A percentile compares a stretch with the other conserved stretches of the same genome.
These are phyloP conservation scores for Plectosphaerella cucumerina DNA, from an alignment of 2,329 filamentous ascomycete species.

Conservation along the genomic window DNA sequence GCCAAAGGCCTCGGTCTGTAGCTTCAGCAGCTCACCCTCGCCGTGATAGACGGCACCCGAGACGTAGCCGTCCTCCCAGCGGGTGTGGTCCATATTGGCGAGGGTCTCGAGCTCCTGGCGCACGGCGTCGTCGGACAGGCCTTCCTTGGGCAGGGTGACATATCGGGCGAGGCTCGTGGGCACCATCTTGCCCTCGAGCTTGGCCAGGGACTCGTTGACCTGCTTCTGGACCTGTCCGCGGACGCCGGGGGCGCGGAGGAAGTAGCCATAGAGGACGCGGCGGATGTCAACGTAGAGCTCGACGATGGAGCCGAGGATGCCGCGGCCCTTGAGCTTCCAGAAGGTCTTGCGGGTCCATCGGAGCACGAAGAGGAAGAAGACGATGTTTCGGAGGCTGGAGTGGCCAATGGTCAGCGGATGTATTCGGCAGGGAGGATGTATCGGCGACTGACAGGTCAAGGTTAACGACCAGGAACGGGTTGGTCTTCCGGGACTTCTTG, in stretches of 20 bases:
- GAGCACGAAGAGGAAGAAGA: slow-evolving; percentile 85
- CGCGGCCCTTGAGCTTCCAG: slow-evolving; percentile 85
- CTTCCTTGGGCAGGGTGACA: slow-evolving; percentile 74
- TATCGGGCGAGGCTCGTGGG: slow-evolving; percentile 69
- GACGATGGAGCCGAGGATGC: slow-evolving; percentile 71
- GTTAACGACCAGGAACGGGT: slow-evolving; percentile 58
- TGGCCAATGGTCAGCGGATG: not conserved
- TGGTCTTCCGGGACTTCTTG: slow-evolving; percentile 51
- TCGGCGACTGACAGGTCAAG: slow-evolving; percentile 59
- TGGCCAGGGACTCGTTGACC: slow-evolving; percentile 72
- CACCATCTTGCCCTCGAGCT: slow-evolving; percentile 80
- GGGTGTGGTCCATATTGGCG: slow-evolving; percentile 83
- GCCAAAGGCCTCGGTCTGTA: slow-evolving; percentile 91
- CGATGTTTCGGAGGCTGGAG: slow-evolving; percentile 71
- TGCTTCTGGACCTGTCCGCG: slow-evolving; percentile 81
- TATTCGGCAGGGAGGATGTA: not conserved
- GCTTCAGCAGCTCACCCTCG: slow-evolving; percentile 71
- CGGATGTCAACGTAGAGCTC: slow-evolving; percentile 70
- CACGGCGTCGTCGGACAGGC: slow-evolving; percentile 75
- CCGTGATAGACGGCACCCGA: slow-evolving; percentile 96
- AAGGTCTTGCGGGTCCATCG: slow-evolving; percentile 76
- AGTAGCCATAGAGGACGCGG: slow-evolving; percentile 75
- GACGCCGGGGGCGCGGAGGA: slow-evolving; percentile 82
- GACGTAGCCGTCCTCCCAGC: slow-evolving; percentile 94
- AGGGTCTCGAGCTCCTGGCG: slow-evolving; percentile 75